phyloP scores from a whole-genome alignment of 495 filamentous ascomycete species.

The Penicillium roqueforti region DNA sequence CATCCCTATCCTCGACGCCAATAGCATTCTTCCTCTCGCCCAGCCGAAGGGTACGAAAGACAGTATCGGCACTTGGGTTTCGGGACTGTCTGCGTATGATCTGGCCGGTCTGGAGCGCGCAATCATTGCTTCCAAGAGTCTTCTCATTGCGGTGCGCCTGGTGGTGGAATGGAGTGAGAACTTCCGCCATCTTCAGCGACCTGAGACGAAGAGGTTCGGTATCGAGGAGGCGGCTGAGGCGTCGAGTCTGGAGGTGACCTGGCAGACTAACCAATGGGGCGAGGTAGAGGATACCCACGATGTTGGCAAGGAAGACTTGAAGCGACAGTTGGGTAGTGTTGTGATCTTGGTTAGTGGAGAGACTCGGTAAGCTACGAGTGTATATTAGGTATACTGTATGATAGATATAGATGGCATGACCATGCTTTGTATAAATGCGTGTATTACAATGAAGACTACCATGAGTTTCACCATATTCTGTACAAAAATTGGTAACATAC shows the following conservation, averaged over 20 bases:
- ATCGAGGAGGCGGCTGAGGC: constrained; percentile 66
- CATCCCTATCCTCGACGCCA: constrained; percentile 64
- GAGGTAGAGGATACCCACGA: constrained; percentile 99
- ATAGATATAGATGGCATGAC: constrained; percentile 5
- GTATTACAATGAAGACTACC: constrained; percentile 4
- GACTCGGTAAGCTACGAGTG: constrained; percentile 21
- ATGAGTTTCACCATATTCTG: background rate
- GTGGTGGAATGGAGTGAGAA: constrained; percentile 86
- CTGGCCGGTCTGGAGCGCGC: constrained; percentile 82
- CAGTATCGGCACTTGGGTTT: constrained; percentile 76
- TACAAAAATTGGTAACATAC: too few relatives aligned
- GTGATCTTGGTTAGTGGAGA: constrained; percentile 70
- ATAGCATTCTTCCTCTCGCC: constrained; percentile 63
- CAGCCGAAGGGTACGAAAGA: constrained; percentile 71
- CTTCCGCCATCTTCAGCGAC: constrained; percentile 43
- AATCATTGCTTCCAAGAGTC: constrained; percentile 77
- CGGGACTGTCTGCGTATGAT: constrained; percentile 65
- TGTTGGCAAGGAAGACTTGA: constrained; percentile 88
- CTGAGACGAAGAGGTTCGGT: constrained; percentile 39
- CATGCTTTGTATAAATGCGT: constrained; percentile 5
- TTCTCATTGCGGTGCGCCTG: constrained; percentile 71
- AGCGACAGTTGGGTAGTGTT: constrained; percentile 82
- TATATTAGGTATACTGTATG: constrained; percentile 10
- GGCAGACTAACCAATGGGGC: constrained; percentile 89
- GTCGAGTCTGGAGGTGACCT: constrained; percentile 78